These are phyloP conservation scores for Thalassiosira allenii DNA, from an alignment of 352 stramenopile genomes.

Conservation along the genomic window DNA sequence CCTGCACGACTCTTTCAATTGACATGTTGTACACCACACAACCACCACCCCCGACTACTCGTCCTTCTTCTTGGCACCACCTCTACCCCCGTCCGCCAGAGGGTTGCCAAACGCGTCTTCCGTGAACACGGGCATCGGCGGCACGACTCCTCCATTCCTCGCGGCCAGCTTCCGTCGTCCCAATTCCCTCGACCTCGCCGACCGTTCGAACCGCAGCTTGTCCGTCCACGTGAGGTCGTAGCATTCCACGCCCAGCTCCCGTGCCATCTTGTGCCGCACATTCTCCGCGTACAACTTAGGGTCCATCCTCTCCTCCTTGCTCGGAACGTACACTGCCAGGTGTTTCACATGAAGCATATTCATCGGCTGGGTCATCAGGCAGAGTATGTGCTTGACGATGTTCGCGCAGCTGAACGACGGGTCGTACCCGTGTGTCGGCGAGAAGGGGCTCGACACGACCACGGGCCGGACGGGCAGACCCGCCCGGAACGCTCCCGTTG, in stretches of 20 bases:
- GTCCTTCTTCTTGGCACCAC: too few species aligned
- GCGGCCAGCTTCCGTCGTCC: too few species aligned
- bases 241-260: conserved; percentile 14
- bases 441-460: conserved; percentile 6
- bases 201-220: conserved; percentile 15
- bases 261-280: conserved; percentile 21
- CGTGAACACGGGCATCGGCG: too few species aligned
- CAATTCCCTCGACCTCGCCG: conserved; percentile 2
- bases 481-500: conserved; percentile 19
- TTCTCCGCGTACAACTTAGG: conserved; percentile 14
- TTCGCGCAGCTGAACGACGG: conserved; percentile 30
- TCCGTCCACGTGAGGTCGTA: conserved; percentile 30
- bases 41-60: too few species aligned
- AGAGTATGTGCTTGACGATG: conserved; percentile 12
- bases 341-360: conserved; percentile 17
- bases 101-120: too few species aligned
- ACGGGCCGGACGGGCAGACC: conserved; percentile 18
- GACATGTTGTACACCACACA: too few species aligned
- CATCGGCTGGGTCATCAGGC: conserved; percentile 24
- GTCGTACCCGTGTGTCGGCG: conserved; percentile 10
- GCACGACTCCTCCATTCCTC: too few species aligned
- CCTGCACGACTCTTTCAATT: too few species aligned
- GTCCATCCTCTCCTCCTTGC: conserved; percentile 16
- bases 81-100: too few species aligned
- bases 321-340: conserved; percentile 17